These are phyloP conservation scores for Rubia yunnanensis DNA, from an alignment of 257 asterid genomes.

Conservation along the genomic window DNA sequence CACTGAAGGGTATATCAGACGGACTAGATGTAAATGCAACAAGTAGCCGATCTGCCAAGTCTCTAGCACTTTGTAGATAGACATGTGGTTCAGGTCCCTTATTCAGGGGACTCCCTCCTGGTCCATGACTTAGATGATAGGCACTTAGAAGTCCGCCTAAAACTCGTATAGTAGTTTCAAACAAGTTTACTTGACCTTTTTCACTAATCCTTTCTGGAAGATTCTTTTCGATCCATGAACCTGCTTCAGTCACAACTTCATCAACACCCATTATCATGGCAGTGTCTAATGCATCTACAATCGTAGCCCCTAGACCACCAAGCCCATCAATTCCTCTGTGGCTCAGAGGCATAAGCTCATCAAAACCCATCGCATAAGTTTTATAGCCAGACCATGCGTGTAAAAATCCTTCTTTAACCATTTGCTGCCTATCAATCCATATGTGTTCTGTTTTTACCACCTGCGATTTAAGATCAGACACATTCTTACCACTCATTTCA, in stretches of 20 bases:
- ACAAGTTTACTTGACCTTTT: slow-evolving; percentile 85
- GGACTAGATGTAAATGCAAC: slow-evolving; percentile 86
- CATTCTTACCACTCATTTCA: slow-evolving; percentile 49
- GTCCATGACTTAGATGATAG: slow-evolving; percentile 74
- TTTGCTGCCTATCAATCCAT: slow-evolving; percentile 64
- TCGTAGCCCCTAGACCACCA: slow-evolving; percentile 95
- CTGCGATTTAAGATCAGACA: slow-evolving; percentile 25
- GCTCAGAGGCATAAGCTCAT: slow-evolving; percentile 95
- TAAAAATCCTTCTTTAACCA: slow-evolving; percentile 75
- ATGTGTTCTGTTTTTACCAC: slow-evolving; percentile 29
- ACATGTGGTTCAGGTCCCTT: slow-evolving; percentile 67
- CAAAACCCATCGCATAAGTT: slow-evolving; percentile 71
- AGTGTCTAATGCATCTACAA: slow-evolving; percentile 91
- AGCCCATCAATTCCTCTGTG: slow-evolving; percentile 66
- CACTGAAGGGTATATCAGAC: slow-evolving; percentile 74
- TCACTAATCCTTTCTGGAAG: slow-evolving; percentile 57
- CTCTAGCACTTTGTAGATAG: slow-evolving; percentile 79
- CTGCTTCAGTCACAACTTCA: slow-evolving; percentile 70
- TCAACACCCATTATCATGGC: slow-evolving; percentile 91
- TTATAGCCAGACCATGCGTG: slow-evolving; percentile 96
- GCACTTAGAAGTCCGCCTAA: slow-evolving; percentile 97
- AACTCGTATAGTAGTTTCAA: slow-evolving; percentile 88
- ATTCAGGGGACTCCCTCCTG: slow-evolving; percentile 34
- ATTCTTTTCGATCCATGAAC: slow-evolving; percentile 77
- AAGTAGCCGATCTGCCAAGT: slow-evolving; percentile 77